A percentile compares a stretch with the other conserved stretches of the same genome.
Conservation (phyloP, 2,329 filamentous ascomycete genomes). For the Drechslerella coelobrocha region DNA sequence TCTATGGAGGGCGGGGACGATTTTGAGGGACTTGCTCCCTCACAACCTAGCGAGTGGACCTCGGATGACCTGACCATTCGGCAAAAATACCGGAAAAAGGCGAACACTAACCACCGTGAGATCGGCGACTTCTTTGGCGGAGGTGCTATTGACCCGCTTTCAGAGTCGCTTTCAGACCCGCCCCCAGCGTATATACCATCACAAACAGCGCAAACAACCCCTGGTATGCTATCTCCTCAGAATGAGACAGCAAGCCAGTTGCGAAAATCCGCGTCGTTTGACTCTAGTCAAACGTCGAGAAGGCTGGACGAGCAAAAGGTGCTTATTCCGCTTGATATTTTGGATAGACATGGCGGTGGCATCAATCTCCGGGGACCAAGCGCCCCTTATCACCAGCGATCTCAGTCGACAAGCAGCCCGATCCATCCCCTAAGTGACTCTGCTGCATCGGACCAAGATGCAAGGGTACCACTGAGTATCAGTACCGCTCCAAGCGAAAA, state of each 20-base stretch:
- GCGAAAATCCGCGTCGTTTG: constrained; percentile 29
- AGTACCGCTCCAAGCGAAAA: constrained; percentile 6
- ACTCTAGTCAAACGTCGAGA: constrained; percentile 15
- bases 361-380: constrained; percentile 19
- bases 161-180: neutral
- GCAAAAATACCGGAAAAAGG: constrained; percentile 18
- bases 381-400: constrained; percentile 20
- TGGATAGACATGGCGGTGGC: constrained; percentile 18
- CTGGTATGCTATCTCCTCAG: constrained; percentile 27
- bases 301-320: constrained; percentile 27
- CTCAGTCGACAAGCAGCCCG: constrained; percentile 16
- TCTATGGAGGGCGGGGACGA: constrained; percentile 26
- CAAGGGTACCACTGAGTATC: neutral
- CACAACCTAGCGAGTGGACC: constrained; percentile 31
- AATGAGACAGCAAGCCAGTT: constrained; percentile 15
- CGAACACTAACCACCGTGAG: neutral
- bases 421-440: neutral
- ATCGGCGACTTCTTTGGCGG: neutral
- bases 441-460: neutral
- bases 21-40: constrained; percentile 14
- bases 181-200: neutral
- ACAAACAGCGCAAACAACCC: constrained; percentile 29
- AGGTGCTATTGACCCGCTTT: neutral
- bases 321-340: constrained; percentile 29
- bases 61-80: constrained; percentile 28